Conservation (phyloP, 306 rosid genomes). For the Pterocarpus santalinus region DNA sequence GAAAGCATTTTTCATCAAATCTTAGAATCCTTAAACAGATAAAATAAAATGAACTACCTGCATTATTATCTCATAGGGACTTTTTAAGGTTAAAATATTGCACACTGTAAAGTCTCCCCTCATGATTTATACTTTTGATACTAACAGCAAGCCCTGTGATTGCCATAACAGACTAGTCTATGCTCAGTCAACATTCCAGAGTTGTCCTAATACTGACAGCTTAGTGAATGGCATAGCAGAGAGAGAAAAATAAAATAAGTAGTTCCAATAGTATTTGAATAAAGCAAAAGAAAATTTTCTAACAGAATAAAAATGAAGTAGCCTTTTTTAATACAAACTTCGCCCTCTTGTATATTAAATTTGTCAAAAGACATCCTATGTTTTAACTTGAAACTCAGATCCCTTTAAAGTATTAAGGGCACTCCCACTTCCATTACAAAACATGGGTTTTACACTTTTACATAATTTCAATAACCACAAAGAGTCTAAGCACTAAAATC, state of each 20-base stretch:
- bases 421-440: constrained; percentile 21
- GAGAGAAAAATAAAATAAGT: not conserved
- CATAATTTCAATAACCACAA: constrained; percentile 1
- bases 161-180: constrained; percentile 34
- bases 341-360: not conserved
- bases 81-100: not conserved
- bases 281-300: not conserved
- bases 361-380: not conserved
- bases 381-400: not conserved
- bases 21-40: constrained; percentile 14
- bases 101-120: not conserved
- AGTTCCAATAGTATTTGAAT: not conserved
- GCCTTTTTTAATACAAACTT: constrained; percentile 4
- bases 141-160: not conserved
- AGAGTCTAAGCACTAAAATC: not conserved
- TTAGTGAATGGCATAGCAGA: not conserved
- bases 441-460: constrained; percentile 12
- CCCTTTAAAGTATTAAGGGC: constrained; percentile 4
- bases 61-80: constrained; percentile 15
- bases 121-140: not conserved
- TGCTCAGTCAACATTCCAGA: constrained; percentile 22
- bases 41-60: constrained; percentile 6
- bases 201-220: not conserved
- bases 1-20: not conserved
- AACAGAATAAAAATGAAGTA: not conserved